Base-by-base conservation (phyloP, 352 stramenopile species). In the Aphanomyces stellatus region DNA sequence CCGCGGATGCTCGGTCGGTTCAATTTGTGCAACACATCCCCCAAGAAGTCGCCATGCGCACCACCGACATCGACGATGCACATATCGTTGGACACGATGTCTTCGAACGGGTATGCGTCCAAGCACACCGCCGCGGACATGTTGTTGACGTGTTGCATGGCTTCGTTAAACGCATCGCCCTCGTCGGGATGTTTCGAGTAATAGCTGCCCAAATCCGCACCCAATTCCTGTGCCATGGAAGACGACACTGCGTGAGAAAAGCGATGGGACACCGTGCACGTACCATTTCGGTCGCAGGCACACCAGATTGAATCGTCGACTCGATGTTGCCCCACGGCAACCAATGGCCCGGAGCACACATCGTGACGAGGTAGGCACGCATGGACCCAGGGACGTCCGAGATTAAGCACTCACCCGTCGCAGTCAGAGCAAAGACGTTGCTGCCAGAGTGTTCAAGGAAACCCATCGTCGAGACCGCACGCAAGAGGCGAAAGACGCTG, bases 401-500 rank as follows among this genome's bases (percentile, higher is more conserved):
- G 55, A 64, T 51, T 17, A 64, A 46, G 19, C 22, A 48, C n/a
- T 64, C 55, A 2, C 55, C 55, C n/a, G 55, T 51, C n/a, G 55
- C 4, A 19, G 55, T 64, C 31, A 51, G 37, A 27, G 34, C 55
- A 64, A 64, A 64, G 19, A 62, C 33, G 15, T 46, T 62, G 4
- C 30, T 40, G 17, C 6, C 19, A 4, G 30, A 24, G 24, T 62
- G 53, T 31, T 42, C 30, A 5, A 62, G 53, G 34, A 64, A 64
- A 13, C 55, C 55, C 55, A 64, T 64, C 13, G 55, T 51, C n/a
- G 55, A 48, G 17, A 64, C 55, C 22, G 55, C 55, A 15, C 55
- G 55, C 33, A 64, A 34, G n/a, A 64, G 40, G 34, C 55, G 55
- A 51, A 64, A 64, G 19, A 64, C 55, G 35, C 55, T 64, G 55